Conservation (phyloP, 2,329 filamentous ascomycete species). For the Zelopaecilomyces penicillatus region DNA sequence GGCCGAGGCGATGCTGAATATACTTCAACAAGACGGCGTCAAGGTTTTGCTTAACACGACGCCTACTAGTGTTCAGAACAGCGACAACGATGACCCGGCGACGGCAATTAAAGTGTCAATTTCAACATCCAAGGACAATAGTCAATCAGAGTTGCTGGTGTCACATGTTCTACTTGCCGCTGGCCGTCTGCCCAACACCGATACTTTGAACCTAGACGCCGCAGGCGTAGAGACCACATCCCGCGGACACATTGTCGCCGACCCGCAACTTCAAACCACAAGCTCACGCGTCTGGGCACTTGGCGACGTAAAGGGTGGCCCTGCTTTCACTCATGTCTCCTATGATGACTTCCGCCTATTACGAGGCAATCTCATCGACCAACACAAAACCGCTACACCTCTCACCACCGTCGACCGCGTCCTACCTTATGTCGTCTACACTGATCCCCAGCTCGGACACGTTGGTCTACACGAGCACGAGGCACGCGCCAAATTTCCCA, state of each 20-base stretch:
- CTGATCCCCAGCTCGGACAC: conserved; percentile 45
- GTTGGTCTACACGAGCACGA: conserved; percentile 39
- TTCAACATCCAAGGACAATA: conserved; percentile 8
- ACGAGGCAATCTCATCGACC: conserved; percentile 32
- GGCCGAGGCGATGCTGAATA: conserved; percentile 30
- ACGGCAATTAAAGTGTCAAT: conserved; percentile 13
- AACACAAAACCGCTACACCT: not conserved
- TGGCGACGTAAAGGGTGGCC: conserved; percentile 43
- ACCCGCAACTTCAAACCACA: conserved; percentile 36
- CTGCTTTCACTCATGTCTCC: conserved; percentile 47
- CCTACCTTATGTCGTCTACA: conserved; percentile 41
- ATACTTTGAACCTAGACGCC: conserved; percentile 30
- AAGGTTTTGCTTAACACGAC: conserved; percentile 30
- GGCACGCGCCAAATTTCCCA: conserved; percentile 10
- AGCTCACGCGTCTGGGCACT: conserved; percentile 36
- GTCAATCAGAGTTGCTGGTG: conserved; percentile 18
- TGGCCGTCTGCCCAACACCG: conserved; percentile 42
- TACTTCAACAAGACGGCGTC: conserved; percentile 39
- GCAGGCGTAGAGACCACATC: conserved; percentile 32
- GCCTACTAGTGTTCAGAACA: conserved; percentile 8
- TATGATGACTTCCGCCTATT: conserved; percentile 49
- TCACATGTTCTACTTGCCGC: conserved; percentile 43
- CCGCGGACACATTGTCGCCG: conserved; percentile 35
- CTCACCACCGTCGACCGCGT: conserved; percentile 6
- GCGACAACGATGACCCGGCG: no score